Percentiles rank a stretch among this genome's conserved stretches.
phyloP scores from a whole-genome alignment of 148 eudicot genomes.

The Camellia granthamiana region DNA sequence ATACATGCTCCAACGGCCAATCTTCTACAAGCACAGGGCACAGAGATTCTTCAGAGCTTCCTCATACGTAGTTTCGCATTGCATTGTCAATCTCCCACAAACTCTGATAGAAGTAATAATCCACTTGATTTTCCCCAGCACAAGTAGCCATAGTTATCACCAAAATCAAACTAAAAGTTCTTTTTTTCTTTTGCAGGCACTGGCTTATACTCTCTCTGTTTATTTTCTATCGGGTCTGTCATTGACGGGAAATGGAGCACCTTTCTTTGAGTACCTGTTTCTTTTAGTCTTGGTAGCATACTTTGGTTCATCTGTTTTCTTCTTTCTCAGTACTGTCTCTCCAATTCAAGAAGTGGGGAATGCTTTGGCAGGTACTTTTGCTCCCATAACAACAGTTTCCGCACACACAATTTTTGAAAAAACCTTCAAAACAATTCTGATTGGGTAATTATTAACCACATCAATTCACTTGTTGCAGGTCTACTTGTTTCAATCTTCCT shows the following conservation, averaged over 20 bases:
- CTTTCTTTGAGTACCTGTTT: conserved; percentile 6
- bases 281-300: conserved; percentile 8
- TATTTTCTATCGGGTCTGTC: conserved; percentile 13
- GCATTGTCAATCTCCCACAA: conserved; percentile 11
- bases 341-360: conserved; percentile 13
- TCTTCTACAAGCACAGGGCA: conserved; percentile 12
- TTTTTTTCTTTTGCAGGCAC: conserved; percentile 13
- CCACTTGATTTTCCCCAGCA: background rate
- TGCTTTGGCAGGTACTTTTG: conserved; percentile 13
- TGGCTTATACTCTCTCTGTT: conserved; percentile 3
- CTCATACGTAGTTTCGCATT: conserved; percentile 10
- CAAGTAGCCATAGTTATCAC: background rate
- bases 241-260: background rate
- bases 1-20: conserved; percentile 11
- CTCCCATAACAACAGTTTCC: background rate
- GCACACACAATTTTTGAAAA: background rate
- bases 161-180: background rate
- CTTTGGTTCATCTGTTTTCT: conserved; percentile 12
- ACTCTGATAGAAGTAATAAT: background rate
- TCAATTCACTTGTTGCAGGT: background rate
- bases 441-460: background rate
- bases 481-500: conserved; percentile 14
- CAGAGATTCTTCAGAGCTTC: conserved; percentile 16
- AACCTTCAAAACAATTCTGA: background rate
- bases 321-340: conserved; percentile 12